phyloP scores from a whole-genome alignment of 1,139 yeast genomes.

The Candida mesenterica region DNA sequence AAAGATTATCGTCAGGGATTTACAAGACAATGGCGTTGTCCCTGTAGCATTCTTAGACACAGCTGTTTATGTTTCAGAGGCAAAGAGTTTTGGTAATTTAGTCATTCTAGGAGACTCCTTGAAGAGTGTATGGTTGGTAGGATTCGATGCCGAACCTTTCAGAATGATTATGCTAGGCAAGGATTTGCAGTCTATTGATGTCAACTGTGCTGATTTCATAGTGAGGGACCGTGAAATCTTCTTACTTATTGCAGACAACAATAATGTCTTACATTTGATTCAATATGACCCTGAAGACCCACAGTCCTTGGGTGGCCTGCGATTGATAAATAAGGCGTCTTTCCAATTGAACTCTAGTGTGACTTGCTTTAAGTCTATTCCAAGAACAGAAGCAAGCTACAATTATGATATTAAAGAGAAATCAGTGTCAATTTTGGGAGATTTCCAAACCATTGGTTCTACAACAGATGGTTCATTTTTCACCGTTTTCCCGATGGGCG shows the following conservation, averaged over 20 bases:
- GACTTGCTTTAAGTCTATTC: slow-evolving; percentile 57
- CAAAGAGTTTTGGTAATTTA: slow-evolving; percentile 81
- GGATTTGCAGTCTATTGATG: slow-evolving; percentile 63
- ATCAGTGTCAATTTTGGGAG: slow-evolving; percentile 19
- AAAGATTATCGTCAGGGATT: slow-evolving; percentile 75
- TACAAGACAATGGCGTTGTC: slow-evolving; percentile 79
- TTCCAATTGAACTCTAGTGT: slow-evolving; percentile 67
- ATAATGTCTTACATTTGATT: slow-evolving; percentile 67
- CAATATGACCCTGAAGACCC: slow-evolving; percentile 95
- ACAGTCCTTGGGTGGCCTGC: slow-evolving; percentile 74
- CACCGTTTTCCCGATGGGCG: slow-evolving; percentile 73
- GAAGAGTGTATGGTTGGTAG: slow-evolving; percentile 79
- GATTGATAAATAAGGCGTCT: slow-evolving; percentile 66
- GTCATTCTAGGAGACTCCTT: slow-evolving; percentile 76
- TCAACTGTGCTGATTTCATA: slow-evolving; percentile 68
- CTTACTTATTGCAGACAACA: slow-evolving; percentile 68
- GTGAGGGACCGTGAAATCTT: slow-evolving; percentile 67
- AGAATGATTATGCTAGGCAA: slow-evolving; percentile 78
- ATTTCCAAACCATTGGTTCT: slow-evolving; percentile 64
- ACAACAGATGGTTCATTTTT: slow-evolving; percentile 79
- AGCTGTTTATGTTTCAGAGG: slow-evolving; percentile 73
- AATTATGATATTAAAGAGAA: slow-evolving; percentile 14
- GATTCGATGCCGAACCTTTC: slow-evolving; percentile 94
- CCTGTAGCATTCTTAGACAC: slow-evolving; percentile 95
- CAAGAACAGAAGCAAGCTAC: slow-evolving; percentile 36